Evolutionary conservation across 257 asterid genomes (phyloP), one percentile per base, ranked within the genome.

Genomic region (Marsdenia floribunda): DNA sequence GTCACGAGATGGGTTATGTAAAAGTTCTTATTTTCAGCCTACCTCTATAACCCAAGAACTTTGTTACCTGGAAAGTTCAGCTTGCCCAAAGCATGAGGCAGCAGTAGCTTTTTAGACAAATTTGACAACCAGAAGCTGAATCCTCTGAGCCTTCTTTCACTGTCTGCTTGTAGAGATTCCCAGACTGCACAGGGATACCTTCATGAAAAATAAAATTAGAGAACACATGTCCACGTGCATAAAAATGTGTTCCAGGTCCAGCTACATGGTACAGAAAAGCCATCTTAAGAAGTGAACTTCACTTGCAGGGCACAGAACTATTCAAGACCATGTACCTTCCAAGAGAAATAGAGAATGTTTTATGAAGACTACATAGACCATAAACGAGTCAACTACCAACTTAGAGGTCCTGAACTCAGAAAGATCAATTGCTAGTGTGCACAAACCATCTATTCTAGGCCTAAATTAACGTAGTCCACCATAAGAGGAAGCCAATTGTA

Each of bases 101-200:
- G 59, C 73, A 59, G 70, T 65, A 72, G 42, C 16, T 35, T 42
- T 57, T 61, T 13, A 76, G 15, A 33, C 58, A 67, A 29, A 1
- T 15, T 71, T 72, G 77, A 58, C 55, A 60, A 75, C 68, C 57
- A 59, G 5, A 75, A 73, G 66, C 68, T 55, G 81, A 73, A 73
- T 77, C 66, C 52, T 73, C 75, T 5, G 42, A 24, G 44, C 49
- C 71, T 63, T 68, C 63, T 73, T 55, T 75, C 6, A 52, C 68
- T 53, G 73, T 74, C 64, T 68, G 64, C 38, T 65, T 68, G 47
- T 73, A 73, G 49, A 79, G 37, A 38, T 64, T 68, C 49, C 70
- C 72, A 58, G 70, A 76, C 50, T 63, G 76, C 54, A 40, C n/a
- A 61, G 86, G 86, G 19, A 79, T 72, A 70, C 83, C 86, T 82